Base-by-base conservation (phyloP, 768 basidiomycete species). In the Pisolithus microcarpus region DNA sequence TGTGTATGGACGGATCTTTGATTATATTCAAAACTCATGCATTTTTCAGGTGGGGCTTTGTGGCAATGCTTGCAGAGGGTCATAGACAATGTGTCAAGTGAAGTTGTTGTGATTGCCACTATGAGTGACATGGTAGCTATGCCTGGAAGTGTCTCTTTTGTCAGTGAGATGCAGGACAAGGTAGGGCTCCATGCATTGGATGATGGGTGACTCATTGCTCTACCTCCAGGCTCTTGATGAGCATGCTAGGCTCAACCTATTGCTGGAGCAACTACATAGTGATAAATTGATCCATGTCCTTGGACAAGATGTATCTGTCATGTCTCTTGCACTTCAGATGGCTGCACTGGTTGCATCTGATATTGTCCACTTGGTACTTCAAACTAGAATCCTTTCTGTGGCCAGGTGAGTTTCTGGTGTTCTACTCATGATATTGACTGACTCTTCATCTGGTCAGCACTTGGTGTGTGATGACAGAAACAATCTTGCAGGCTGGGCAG, bases 301-400 rank as follows among this genome's bases (percentile, higher is more conserved):
- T 31, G 79, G 84, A 0, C 78, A 87, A 0, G 96, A 99, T 67
- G 84, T 96, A 2, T 85, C 85, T 7, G 51, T 95, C n/a, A 64
- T 70, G 34, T 64, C 68, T 5, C 57, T 98, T 4, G 91, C 96
- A 4, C 78, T 80, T 2, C 90, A 95, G 61, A 95, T 94, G 4
- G 96, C 96, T 15, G 93, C 93, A 2, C 72, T 99, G 6, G 82
- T 91, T 24, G 87, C 91, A 2, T 78, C 73, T 13, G 96, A 98
- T 65, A 73, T 98, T 13, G 75, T 72, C 21, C 78, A 86, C 58
- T 75, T 98, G 5, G 77, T 88, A 1, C 58, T 60, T 13, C 79
- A 82, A 26, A 78, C 90, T 0, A 72, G 73, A 48, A 66, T 76
- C 9, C 74, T 73, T 34, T 76, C 89, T 15, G 7, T 56, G 7